Percentiles rank a stretch among this genome's conserved stretches.
Evolutionary conservation across 305 asterid genomes (phyloP).

Genomic region (Rubia tinctorum): DNA sequence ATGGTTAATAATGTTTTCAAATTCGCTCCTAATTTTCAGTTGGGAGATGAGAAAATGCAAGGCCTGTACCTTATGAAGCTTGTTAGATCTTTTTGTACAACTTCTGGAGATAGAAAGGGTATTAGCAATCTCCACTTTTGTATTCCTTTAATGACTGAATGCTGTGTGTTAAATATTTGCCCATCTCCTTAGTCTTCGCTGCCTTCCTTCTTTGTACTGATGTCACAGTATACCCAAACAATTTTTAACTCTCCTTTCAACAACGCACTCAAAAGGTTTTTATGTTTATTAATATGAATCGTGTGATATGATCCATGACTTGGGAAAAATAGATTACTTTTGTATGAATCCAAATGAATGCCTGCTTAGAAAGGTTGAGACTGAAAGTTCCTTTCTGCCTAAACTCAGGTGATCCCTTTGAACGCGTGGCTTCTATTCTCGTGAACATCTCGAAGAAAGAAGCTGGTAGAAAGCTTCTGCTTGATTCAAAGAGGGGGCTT

Average conservation of each 20-base stretch:
- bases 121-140: slow-evolving; percentile 6
- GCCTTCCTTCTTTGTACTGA: not conserved
- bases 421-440: slow-evolving; percentile 88
- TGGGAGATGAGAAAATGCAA: slow-evolving; percentile 75
- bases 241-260: not conserved
- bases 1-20: slow-evolving; percentile 13
- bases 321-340: not conserved
- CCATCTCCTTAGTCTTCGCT: not conserved
- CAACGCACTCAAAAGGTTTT: not conserved
- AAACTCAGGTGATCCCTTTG: slow-evolving; percentile 72
- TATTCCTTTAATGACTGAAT: slow-evolving; percentile 10
- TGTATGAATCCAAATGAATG: not conserved
- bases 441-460: slow-evolving; percentile 86
- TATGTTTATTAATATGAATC: not conserved
- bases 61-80: slow-evolving; percentile 86
- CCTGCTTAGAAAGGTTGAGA: not conserved
- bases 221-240: not conserved
- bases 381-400: slow-evolving; percentile 11
- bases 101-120: slow-evolving; percentile 58
- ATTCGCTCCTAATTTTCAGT: slow-evolving; percentile 40
- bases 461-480: slow-evolving; percentile 77
- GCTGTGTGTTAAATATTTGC: not conserved
- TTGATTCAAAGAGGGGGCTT: slow-evolving; percentile 88
- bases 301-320: not conserved
- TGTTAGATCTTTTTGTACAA: slow-evolving; percentile 85